Evolutionary conservation across 225 moss, liverwort and hornwort species (phyloP).

Genomic region (Thuidium tamariscinum): DNA sequence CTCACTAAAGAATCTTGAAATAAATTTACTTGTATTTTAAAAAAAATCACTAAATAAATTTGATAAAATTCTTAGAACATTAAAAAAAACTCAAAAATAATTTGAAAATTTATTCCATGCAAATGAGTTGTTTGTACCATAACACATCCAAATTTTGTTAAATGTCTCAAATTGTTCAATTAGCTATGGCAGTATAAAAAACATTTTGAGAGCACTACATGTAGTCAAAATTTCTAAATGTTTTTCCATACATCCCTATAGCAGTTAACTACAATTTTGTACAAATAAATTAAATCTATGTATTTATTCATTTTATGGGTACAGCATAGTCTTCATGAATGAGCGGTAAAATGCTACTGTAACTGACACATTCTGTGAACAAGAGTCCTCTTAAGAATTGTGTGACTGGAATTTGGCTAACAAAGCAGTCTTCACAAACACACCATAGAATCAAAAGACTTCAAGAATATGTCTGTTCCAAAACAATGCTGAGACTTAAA

Average conservation of each 20-base stretch:
- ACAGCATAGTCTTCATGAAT: neutral
- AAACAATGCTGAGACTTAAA: neutral
- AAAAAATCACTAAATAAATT: neutral
- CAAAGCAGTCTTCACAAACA: neutral
- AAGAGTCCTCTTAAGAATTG: neutral
- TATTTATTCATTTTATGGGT: neutral
- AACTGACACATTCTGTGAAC: neutral
- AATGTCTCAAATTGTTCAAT: neutral
- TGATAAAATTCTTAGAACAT: neutral
- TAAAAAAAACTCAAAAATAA: no score
- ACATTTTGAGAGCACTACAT: neutral
- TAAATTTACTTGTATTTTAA: neutral
- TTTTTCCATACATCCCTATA: neutral
- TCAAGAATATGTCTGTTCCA: neutral
- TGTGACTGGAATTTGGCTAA: neutral
- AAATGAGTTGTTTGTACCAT: no score
- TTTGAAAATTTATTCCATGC: neutral
- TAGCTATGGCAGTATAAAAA: no score
- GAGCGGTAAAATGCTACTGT: neutral
- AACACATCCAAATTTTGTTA: neutral
- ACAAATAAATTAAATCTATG: neutral
- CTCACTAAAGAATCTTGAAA: neutral
- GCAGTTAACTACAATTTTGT: neutral
- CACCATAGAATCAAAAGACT: neutral
- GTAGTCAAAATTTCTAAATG: neutral